Base-by-base conservation (phyloP, 305 asterid species). In the Caryopteris hybrid region DNA sequence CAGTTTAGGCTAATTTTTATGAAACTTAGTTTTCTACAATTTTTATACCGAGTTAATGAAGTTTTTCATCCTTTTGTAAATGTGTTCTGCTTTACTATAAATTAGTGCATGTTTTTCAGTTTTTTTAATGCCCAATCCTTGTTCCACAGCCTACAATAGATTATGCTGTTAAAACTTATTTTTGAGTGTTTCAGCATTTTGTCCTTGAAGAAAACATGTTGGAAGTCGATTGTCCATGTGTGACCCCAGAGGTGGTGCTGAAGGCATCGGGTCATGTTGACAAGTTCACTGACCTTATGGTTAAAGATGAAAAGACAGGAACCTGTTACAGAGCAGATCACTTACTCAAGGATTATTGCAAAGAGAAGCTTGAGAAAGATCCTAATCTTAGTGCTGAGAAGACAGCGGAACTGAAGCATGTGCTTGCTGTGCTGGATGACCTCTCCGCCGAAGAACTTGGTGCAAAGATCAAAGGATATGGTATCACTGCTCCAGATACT, bases 251-350 rank as follows among this genome's bases (percentile, higher is more conserved):
- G 77, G 70, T 74, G 42, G 98, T 92, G 80, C 86, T 92, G 64
- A 89, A 89, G 84, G 98, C 98, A 2, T 92, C 98, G 3, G 96
- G 98, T 47, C 98, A 92, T 56, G 98, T 92, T 42, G 96, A 92
- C 27, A 89, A 89, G 82, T 89, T 92, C 76, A 92, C 97, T 48
- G 97, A 89, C 79, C 93, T 89, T 34, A 89, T 92, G 98, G 96
- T 88, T 43, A 90, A 86, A 74, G 97, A 92, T 25, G 87, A 81
- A 58, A 90, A 85, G 73, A 88, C 96, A 0, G 97, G 98, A 36
- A 76, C 81, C 22, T 92, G 97, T 69, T 90, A 76, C 76, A 75
- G 98, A 66, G 98, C 98, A 10, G 98, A 90, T 74, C 98, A 92
- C 76, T 69, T 92, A 81, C 87, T 92, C 43, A 92, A 90, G 89